Conservation (phyloP, 768 basidiomycete genomes). For the Phanerochaete sordida region DNA sequence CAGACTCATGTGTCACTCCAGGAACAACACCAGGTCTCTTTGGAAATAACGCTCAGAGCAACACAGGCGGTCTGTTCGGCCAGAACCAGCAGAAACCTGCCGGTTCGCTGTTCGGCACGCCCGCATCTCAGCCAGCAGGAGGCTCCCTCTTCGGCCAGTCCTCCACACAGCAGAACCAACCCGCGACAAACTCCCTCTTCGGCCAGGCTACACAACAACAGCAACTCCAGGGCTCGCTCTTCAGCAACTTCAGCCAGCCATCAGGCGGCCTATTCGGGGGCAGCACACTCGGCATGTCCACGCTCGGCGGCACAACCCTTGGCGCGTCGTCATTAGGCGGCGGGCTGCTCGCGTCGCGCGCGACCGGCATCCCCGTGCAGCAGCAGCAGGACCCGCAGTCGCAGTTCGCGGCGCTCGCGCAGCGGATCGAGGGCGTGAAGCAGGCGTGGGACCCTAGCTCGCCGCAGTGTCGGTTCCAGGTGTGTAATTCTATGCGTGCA, state of each 20-base stretch:
- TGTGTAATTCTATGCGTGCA: too few relatives aligned
- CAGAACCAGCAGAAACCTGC: slow-evolving; percentile 23
- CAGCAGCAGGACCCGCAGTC: slow-evolving; percentile 58
- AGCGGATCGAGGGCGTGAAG: slow-evolving; percentile 61
- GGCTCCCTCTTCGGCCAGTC: slow-evolving; percentile 4
- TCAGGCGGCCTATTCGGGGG: slow-evolving; percentile 26
- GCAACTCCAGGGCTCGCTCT: slow-evolving; percentile 23
- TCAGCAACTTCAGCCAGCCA: slow-evolving; percentile 24
- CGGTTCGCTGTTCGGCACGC: slow-evolving; percentile 14
- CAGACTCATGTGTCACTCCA: background rate
- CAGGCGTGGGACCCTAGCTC: slow-evolving; percentile 71
- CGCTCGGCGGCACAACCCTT: slow-evolving; percentile 15
- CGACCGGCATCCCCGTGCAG: slow-evolving; percentile 32
- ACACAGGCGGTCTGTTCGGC: slow-evolving; percentile 30
- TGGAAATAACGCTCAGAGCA: slow-evolving; percentile 13
- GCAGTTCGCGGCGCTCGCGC: slow-evolving; percentile 50
- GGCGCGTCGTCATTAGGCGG: slow-evolving; percentile 20
- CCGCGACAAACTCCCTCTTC: slow-evolving; percentile 22
- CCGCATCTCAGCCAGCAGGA: background rate
- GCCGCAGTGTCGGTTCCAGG: slow-evolving; percentile 77
- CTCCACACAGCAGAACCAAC: slow-evolving; percentile 24
- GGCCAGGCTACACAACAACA: slow-evolving; percentile 21
- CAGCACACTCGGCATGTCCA: slow-evolving; percentile 22
- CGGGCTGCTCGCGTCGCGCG: slow-evolving; percentile 36
- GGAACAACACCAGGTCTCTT: slow-evolving; percentile 17